Percentiles rank a stretch among this genome's conserved stretches.
phyloP scores from a whole-genome alignment of 202 grass and related monocot species.

The Bolboschoenoplectus hybrid region DNA sequence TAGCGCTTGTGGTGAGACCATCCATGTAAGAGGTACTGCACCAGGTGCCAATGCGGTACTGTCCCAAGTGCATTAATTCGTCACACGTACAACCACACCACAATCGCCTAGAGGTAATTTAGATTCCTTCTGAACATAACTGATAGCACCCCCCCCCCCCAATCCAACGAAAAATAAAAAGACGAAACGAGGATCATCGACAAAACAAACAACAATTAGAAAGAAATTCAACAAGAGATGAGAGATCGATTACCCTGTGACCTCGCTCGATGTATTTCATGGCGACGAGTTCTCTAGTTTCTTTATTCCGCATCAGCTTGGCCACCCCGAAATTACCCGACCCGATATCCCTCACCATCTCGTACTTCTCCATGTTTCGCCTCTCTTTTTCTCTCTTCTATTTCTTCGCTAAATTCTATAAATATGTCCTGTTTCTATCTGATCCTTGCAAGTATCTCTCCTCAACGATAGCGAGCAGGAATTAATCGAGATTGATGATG shows the following conservation, averaged over 20 bases:
- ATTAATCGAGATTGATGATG: not conserved
- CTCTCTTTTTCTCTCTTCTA: not conserved
- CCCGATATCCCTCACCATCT: slow-evolving; percentile 89
- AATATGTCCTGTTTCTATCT: not conserved
- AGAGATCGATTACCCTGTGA: slow-evolving; percentile 51
- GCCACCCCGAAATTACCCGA: slow-evolving; percentile 98
- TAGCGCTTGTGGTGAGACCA: not conserved
- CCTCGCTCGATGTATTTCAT: slow-evolving; percentile 95
- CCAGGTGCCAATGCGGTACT: slow-evolving; percentile 7
- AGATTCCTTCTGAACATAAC: slow-evolving; percentile 13
- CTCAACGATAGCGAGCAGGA: not conserved
- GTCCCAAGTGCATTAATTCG: slow-evolving; percentile 5
- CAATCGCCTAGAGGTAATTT: not conserved
- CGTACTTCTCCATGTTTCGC: slow-evolving; percentile 80
- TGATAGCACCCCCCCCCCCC: slow-evolving; percentile 5
- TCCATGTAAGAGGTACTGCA: not conserved
- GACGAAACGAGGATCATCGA: not conserved
- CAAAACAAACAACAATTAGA: slow-evolving; percentile 22
- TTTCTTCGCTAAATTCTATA: not conserved
- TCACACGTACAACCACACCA: not conserved
- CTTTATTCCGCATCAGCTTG: slow-evolving; percentile 83
- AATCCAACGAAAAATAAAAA: slow-evolving; percentile 8
- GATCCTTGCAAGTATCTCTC: not conserved
- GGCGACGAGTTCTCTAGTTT: slow-evolving; percentile 89
- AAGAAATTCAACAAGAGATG: not conserved